phyloP scores from a whole-genome alignment of 441 rosid genomes.

The Capsella rubella region DNA sequence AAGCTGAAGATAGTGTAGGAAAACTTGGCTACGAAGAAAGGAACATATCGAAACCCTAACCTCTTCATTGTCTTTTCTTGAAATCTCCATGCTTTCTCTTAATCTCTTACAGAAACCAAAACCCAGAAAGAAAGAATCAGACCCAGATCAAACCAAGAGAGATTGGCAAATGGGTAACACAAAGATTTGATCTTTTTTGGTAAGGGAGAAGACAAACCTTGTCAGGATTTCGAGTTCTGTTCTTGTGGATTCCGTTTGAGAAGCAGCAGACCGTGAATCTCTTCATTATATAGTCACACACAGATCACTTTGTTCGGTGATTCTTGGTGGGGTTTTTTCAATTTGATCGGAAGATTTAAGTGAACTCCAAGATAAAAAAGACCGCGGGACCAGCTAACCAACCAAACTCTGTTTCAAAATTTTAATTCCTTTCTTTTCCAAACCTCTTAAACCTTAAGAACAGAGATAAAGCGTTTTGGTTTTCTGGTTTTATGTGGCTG shows the following conservation, averaged over 20 bases:
- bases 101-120: constrained; percentile 52
- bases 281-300: constrained; percentile 58
- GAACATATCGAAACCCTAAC: constrained; percentile 43
- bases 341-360: constrained; percentile 36
- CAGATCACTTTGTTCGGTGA: background rate
- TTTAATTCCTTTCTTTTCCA: background rate
- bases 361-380: constrained; percentile 42
- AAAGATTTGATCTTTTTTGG: constrained; percentile 34
- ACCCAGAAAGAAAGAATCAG: constrained; percentile 16
- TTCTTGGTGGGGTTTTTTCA: constrained; percentile 30
- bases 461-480: background rate
- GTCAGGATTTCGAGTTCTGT: constrained; percentile 40
- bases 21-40: constrained; percentile 35
- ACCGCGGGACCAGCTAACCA: constrained; percentile 42
- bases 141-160: constrained; percentile 30
- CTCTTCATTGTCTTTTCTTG: constrained; percentile 47
- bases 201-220: constrained; percentile 37
- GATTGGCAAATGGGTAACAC: background rate
- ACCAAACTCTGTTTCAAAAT: constrained; percentile 31
- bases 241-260: constrained; percentile 41
- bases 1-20: constrained; percentile 22
- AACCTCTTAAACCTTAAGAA: constrained; percentile 31
- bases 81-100: constrained; percentile 55
- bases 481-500: constrained; percentile 25
- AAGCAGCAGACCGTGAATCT: constrained; percentile 50